A percentile compares a stretch with the other conserved stretches of the same genome.
Conservation (phyloP, 371 early-diverging fungal species). For the Mortierella sp. region DNA sequence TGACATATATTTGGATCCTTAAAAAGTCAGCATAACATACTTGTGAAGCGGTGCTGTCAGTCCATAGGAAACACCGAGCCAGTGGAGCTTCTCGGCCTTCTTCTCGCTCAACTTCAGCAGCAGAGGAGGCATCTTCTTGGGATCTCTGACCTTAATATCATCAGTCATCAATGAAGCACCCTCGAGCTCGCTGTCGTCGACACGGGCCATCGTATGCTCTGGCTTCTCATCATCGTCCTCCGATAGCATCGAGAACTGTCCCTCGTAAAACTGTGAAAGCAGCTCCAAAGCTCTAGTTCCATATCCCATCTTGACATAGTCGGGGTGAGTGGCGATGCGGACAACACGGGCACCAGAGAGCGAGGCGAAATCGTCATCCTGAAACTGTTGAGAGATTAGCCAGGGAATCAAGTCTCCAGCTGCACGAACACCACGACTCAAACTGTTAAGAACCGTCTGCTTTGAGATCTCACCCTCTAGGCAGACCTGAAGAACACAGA, state of each 20-base stretch:
- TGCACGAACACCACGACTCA: constrained; percentile 88
- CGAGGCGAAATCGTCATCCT: constrained; percentile 96
- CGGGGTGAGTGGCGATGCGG: constrained; percentile 99
- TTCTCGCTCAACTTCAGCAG: constrained; percentile 86
- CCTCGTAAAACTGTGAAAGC: constrained; percentile 89
- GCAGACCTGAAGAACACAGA: constrained; percentile 93
- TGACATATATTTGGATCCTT: background rate
- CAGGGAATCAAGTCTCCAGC: constrained; percentile 99
- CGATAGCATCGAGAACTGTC: constrained; percentile 76
- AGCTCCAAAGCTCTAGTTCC: constrained; percentile 91
- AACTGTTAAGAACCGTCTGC: constrained; percentile 84
- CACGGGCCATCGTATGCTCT: constrained; percentile 59
- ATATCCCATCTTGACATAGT: constrained; percentile 98
- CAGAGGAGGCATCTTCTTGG: constrained; percentile 90
- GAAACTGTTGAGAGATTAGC: constrained; percentile 95
- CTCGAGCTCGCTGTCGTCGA: constrained; percentile 72
- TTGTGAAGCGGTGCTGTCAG: constrained; percentile 90
- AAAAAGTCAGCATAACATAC: constrained; percentile 17
- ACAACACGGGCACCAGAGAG: constrained; percentile 98
- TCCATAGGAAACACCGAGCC: constrained; percentile 98
- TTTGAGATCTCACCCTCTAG: constrained; percentile 96
- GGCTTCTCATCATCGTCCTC: constrained; percentile 68
- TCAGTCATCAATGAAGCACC: constrained; percentile 80
- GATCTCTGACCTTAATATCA: constrained; percentile 85
- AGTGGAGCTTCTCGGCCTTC: constrained; percentile 84